phyloP scores from a whole-genome alignment of 371 early-diverging fungal genomes.

The Zopfochytrium polystomum region DNA sequence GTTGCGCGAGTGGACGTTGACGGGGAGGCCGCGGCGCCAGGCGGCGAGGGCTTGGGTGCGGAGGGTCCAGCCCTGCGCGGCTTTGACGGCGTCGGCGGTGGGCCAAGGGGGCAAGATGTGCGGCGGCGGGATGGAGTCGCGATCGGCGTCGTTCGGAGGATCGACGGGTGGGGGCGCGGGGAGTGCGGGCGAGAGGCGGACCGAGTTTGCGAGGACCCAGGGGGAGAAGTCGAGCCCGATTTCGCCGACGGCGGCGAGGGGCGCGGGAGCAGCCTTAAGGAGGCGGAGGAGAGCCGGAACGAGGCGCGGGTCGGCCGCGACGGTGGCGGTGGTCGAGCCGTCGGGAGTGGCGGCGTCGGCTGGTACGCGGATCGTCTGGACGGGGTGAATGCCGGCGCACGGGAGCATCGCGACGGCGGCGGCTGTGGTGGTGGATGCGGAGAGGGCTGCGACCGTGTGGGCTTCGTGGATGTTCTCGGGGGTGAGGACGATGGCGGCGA shows the following conservation, averaged over 20 bases:
- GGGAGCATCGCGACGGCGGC: no score
- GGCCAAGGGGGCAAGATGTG: no score
- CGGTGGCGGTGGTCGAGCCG: background rate
- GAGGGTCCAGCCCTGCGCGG: constrained; percentile 57
- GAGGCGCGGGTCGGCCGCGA: background rate
- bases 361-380: constrained; percentile 16
- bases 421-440: background rate
- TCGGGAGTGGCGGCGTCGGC: background rate
- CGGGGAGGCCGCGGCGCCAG: constrained; percentile 48
- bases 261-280: background rate
- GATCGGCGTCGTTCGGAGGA: background rate
- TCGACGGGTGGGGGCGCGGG: constrained; percentile 17
- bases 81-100: constrained; percentile 30
- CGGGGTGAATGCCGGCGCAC: constrained; percentile 38
- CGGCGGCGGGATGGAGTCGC: background rate
- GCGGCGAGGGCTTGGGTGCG: constrained; percentile 54
- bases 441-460: constrained; percentile 13
- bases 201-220: constrained; percentile 43
- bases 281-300: constrained; percentile 1
- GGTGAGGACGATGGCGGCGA: constrained; percentile 26
- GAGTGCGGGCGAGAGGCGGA: constrained; percentile 32
- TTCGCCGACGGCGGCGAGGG: constrained; percentile 46
- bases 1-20: constrained; percentile 68
- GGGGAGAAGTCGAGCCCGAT: constrained; percentile 70
- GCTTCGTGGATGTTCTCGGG: constrained; percentile 23